A percentile compares a stretch with the other conserved stretches of the same genome.
phyloP scores from a whole-genome alignment of 768 basidiomycete species.

The Podaxis mareebaensis region DNA sequence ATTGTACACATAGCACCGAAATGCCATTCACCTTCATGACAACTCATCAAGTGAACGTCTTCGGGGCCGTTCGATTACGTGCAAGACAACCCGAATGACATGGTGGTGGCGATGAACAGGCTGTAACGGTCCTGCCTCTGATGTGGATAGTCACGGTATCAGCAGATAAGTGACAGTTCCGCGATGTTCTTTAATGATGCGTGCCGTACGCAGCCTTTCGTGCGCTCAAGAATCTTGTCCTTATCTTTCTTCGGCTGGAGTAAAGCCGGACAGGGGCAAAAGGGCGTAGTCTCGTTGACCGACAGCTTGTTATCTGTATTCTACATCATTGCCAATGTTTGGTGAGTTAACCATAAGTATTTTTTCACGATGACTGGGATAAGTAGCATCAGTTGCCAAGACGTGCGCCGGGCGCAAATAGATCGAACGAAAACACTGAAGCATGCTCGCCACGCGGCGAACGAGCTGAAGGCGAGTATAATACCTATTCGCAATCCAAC shows the following conservation, averaged over 20 bases:
- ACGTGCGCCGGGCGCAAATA: neutral
- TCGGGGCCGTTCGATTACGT: neutral
- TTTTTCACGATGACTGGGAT: neutral
- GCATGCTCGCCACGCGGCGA: neutral
- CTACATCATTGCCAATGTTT: no score
- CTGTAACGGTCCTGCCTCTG: neutral
- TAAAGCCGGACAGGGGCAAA: no score
- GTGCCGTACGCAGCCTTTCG: no score
- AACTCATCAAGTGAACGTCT: neutral
- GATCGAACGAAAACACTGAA: neutral
- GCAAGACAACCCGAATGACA: neutral
- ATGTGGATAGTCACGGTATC: neutral
- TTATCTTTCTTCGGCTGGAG: no score
- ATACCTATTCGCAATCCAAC: neutral
- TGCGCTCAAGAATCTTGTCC: no score
- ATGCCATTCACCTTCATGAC: neutral
- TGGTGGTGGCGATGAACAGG: neutral
- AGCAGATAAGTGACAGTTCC: neutral
- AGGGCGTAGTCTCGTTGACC: no score
- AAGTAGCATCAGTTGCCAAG: neutral
- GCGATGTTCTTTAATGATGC: neutral
- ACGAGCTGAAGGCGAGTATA: neutral
- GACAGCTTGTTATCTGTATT: no score
- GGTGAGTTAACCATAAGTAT: no score
- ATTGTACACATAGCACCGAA: conserved; percentile 11